These are phyloP conservation scores for Curvularia sp. DNA, from an alignment of 2,329 filamentous ascomycete genomes.

Conservation along the genomic window DNA sequence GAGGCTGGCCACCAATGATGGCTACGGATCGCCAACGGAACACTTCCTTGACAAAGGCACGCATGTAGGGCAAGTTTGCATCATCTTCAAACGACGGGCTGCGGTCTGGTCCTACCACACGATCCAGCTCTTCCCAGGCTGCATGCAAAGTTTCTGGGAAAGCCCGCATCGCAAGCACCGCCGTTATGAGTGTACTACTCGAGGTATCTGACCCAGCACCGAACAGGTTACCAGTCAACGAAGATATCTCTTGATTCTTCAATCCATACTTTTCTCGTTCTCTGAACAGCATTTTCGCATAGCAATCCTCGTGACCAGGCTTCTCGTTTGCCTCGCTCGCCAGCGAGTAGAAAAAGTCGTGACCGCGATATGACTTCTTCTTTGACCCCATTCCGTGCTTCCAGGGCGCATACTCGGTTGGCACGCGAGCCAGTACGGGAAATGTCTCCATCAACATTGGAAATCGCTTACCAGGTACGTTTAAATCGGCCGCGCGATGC, in stretches of 20 bases:
- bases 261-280: slow-evolving; percentile 41
- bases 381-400: slow-evolving; percentile 44
- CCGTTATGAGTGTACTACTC: slow-evolving; percentile 46
- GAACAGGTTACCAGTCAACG: slow-evolving; percentile 43
- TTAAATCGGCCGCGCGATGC: slow-evolving; percentile 64
- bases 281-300: slow-evolving; percentile 54
- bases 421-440: slow-evolving; percentile 62
- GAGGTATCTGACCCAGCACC: slow-evolving; percentile 48
- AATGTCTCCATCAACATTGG: slow-evolving; percentile 67
- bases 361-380: slow-evolving; percentile 37
- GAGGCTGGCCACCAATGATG: slow-evolving; percentile 48
- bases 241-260: slow-evolving; percentile 41
- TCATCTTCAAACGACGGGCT: slow-evolving; percentile 48
- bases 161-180: slow-evolving; percentile 45
- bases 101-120: slow-evolving; percentile 41
- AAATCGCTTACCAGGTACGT: slow-evolving; percentile 60
- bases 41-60: slow-evolving; percentile 47
- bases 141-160: slow-evolving; percentile 41
- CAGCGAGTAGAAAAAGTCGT: slow-evolving; percentile 48
- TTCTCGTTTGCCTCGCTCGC: slow-evolving; percentile 42
- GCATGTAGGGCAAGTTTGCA: slow-evolving; percentile 49
- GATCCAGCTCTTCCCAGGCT: slow-evolving; percentile 47
- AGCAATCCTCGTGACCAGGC: slow-evolving; percentile 44
- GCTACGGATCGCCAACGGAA: slow-evolving; percentile 48
- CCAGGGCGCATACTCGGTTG: slow-evolving; percentile 56